phyloP scores from a whole-genome alignment of 805 yeast genomes.

The Teunomyces kruisii region DNA sequence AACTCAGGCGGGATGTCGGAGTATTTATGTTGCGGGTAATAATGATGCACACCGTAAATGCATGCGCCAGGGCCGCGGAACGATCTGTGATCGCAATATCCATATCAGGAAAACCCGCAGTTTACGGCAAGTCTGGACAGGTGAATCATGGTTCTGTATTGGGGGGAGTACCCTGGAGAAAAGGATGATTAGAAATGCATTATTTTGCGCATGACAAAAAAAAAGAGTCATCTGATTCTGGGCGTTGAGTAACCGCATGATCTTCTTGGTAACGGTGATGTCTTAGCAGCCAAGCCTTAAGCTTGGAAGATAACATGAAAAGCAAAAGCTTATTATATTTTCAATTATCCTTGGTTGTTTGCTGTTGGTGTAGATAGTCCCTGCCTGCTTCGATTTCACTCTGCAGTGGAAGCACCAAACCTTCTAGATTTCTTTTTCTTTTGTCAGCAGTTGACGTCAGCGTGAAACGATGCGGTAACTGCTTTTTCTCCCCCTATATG shows the following conservation, averaged over 20 bases:
- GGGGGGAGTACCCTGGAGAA: slow-evolving; percentile 1
- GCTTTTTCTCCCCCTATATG: too few species aligned
- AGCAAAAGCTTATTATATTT: not conserved
- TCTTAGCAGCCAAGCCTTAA: not conserved
- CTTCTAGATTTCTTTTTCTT: too few species aligned
- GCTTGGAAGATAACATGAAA: not conserved
- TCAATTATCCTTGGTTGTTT: not conserved
- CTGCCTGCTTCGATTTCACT: too few species aligned
- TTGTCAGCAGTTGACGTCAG: too few species aligned
- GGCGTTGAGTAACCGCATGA: not conserved
- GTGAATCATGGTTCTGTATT: not conserved
- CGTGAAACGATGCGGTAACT: too few species aligned
- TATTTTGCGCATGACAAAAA: not conserved
- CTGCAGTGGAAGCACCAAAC: too few species aligned
- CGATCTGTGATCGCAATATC: not conserved
- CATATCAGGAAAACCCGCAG: not conserved
- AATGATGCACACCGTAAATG: not conserved
- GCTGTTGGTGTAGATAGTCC: too few species aligned
- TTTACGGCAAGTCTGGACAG: not conserved
- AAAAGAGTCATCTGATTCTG: slow-evolving; percentile 2
- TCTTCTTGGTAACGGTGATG: not conserved
- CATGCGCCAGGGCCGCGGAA: not conserved
- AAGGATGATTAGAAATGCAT: slow-evolving; percentile 2
- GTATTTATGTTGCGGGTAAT: not conserved
- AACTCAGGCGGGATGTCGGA: not conserved